phyloP scores from a whole-genome alignment of 2,329 filamentous ascomycete genomes.

The Ophiostoma ips region DNA sequence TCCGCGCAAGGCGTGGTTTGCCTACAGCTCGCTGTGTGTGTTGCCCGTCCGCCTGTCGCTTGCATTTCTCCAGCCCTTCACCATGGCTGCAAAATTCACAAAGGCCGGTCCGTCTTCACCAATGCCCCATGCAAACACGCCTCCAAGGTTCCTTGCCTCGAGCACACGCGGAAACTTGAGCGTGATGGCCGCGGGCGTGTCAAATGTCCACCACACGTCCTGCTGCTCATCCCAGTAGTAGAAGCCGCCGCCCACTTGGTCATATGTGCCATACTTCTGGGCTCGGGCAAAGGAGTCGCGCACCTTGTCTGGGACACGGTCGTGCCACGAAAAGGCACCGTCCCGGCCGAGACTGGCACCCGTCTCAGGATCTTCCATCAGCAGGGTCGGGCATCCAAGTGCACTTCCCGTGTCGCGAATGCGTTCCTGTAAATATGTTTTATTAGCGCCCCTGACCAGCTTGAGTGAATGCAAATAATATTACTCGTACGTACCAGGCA shows the following conservation, averaged over 20 bases:
- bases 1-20: not conserved
- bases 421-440: not conserved
- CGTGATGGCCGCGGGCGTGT: conserved; percentile 45
- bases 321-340: conserved; percentile 44
- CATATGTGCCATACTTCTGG: conserved; percentile 36
- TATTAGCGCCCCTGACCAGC: not conserved
- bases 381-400: conserved; percentile 43
- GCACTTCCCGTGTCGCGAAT: conserved; percentile 18
- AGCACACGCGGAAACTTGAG: conserved; percentile 50
- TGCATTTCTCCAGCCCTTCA: conserved; percentile 14
- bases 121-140: conserved; percentile 63
- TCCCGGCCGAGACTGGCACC: conserved; percentile 43
- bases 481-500: conserved; percentile 15
- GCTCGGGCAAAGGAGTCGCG: conserved; percentile 44
- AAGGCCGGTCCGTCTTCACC: conserved; percentile 48
- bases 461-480: too few relatives aligned
- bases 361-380: conserved; percentile 43
- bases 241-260: conserved; percentile 44
- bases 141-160: conserved; percentile 42
- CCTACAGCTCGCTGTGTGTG: conserved; percentile 16
- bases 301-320: conserved; percentile 38
- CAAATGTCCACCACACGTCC: conserved; percentile 60
- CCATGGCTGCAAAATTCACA: conserved; percentile 24
- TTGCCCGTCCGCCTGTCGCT: not conserved
- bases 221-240: conserved; percentile 52